Evolutionary conservation across 805 yeast species (phyloP).

Genomic region (Yarrowia sp.): DNA sequence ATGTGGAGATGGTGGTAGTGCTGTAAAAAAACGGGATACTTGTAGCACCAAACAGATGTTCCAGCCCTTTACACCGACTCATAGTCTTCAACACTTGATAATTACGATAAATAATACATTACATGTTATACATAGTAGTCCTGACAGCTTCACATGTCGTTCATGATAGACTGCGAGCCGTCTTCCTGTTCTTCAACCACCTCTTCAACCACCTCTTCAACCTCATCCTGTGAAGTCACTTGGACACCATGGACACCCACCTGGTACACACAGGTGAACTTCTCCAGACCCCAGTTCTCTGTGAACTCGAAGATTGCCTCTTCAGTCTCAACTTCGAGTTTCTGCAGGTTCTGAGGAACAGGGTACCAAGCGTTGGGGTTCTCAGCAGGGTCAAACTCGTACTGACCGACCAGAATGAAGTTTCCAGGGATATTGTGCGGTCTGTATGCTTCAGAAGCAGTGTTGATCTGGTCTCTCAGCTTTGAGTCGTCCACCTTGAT

Average conservation of each 20-base stretch:
- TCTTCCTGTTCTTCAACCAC: neutral
- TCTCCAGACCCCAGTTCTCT: constrained; percentile 49
- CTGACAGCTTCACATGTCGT: neutral
- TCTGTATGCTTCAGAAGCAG: neutral
- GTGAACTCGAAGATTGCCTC: constrained; percentile 45
- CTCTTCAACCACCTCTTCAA: neutral
- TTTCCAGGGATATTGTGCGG: constrained; percentile 36
- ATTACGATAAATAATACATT: constrained; percentile 3
- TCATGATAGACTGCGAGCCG: neutral
- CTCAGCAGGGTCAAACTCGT: constrained; percentile 17
- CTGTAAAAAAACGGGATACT: no score
- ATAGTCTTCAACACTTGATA: no score
- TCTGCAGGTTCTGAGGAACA: constrained; percentile 43
- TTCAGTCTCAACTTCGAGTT: constrained; percentile 42
- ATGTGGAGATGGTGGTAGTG: no score
- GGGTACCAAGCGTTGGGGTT: constrained; percentile 7
- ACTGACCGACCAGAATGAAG: constrained; percentile 41
- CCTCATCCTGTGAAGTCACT: neutral
- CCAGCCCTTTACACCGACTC: no score
- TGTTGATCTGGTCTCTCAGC: constrained; percentile 34
- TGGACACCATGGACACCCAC: constrained; percentile 39
- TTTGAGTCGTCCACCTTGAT: constrained; percentile 42
- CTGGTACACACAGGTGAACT: constrained; percentile 49
- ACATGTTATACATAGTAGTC: neutral
- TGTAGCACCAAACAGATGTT: no score